phyloP scores from a whole-genome alignment of 225 moss, liverwort and hornwort genomes.

The Polytrichum formosum region DNA sequence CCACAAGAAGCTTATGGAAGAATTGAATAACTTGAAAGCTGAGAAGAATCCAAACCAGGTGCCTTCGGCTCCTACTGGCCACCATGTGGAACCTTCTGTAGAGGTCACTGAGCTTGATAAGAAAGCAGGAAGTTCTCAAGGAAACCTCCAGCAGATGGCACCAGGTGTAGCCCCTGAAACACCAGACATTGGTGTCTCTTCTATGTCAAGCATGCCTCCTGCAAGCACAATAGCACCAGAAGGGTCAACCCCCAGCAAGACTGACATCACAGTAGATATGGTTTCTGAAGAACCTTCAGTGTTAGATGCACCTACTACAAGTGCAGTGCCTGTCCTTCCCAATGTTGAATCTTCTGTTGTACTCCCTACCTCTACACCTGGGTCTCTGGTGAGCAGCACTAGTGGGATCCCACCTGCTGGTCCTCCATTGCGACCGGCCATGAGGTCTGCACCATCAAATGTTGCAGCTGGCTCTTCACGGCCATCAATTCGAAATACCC shows the following conservation, averaged over 20 bases:
- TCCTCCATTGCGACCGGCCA: constrained; percentile 43
- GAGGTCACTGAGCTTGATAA: constrained; percentile 61
- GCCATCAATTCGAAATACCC: constrained; percentile 47
- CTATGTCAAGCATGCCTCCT: constrained; percentile 27
- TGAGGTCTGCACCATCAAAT: constrained; percentile 41
- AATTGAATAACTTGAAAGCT: constrained; percentile 57
- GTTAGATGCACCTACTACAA: not conserved
- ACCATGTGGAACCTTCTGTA: constrained; percentile 37
- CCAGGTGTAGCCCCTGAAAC: constrained; percentile 33
- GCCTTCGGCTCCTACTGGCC: constrained; percentile 32
- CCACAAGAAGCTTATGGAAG: constrained; percentile 59
- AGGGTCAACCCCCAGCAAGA: constrained; percentile 35
- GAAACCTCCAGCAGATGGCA: constrained; percentile 35
- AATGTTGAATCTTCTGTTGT: not conserved
- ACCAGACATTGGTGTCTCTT: constrained; percentile 34
- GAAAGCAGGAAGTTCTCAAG: constrained; percentile 35
- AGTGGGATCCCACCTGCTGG: constrained; percentile 30
- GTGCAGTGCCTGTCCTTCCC: constrained; percentile 33
- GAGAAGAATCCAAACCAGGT: constrained; percentile 37
- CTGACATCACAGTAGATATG: constrained; percentile 20
- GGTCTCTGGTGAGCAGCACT: constrained; percentile 24
- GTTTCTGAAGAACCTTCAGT: constrained; percentile 18
- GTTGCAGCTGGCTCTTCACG: constrained; percentile 38
- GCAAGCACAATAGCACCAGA: constrained; percentile 18
- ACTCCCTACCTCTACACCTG: constrained; percentile 2